Base-by-base conservation (phyloP, 2,329 filamentous ascomycete species). In the Elsinoe fawcettii region DNA sequence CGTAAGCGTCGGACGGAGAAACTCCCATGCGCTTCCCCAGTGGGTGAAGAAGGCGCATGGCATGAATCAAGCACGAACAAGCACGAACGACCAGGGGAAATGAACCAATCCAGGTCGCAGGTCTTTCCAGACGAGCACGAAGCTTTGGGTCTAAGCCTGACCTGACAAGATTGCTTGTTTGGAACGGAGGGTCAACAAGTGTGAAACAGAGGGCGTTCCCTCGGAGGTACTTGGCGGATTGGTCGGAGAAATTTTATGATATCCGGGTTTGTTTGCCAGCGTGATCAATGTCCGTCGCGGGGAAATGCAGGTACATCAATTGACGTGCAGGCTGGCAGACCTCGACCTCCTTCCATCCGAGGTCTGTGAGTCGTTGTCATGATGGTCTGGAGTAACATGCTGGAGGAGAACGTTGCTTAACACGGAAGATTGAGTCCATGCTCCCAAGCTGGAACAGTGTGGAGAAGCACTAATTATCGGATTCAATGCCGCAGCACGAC, bases 131-230 rank as follows among this genome's bases (percentile, higher is more conserved):
- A 32, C 46, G 46, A 51, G 27, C 27, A 23, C 20, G 49, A 53
- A 53, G 49, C 49, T 53, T 53, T 25, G n/a, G 32, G 12, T 9
- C 49, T 53, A 53, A 39, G 32, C 49, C 41, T 53, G 30, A 5
- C 30, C 49, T 39, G 49, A 34, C 18, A 18, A 39, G 32, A 53
- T 53, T 39, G 49, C 49, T 53, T 37, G 49, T 53, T 37, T 39
- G 49, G 32, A 18, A 39, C 46, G 46, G 27, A 51, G 46, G 46
- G 25, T 16, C 30, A 18, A n/a, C 46, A n/a, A 32, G 12, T 6
- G 25, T 51, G 46, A 34, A 51, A 51, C 30, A 51, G 5, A 32
- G 25, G n/a, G 46, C 34, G 27, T 18, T 12, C 22, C 18, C 41
- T 32, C 22, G 7, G 34, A 18, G 46, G 27, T 32, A 51, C 46